Evolutionary conservation across 495 filamentous ascomycete species (phyloP), one percentile per base, ranked within the genome.

Genomic region (Podospora anserina): DNA sequence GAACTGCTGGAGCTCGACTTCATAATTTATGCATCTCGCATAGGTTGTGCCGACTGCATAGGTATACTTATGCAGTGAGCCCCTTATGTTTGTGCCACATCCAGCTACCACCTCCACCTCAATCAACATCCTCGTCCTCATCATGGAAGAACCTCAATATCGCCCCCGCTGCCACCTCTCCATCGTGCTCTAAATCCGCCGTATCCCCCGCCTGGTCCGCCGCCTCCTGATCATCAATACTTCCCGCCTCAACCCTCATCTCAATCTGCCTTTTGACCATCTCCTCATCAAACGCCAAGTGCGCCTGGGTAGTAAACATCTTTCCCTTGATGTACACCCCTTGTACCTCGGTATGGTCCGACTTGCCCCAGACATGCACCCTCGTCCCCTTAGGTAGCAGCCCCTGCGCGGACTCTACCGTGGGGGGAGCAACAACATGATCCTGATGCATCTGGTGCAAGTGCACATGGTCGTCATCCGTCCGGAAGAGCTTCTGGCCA

Each of bases 371-470:
- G 0, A 76, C 71, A 44, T 77, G 68, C 26, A 78, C 71, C 26
- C 68, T 60, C 0, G 68, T 68, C 65, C 72, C 58, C 72, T 81
- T 54, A 3, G 86, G 89, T 0, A 97, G 83, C 78, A 78, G 61
- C 67, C 81, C 69, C 73, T 74, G 78, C 71, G 84, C 3, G 69
- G 78, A 23, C 63, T 54, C 6, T 68, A 73, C 5, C 69, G 74
- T 71, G 30, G 32, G 74, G 2, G 80, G 70, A 55, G 87, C 81
- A 15, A 88, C 87, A 13, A 95, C 89, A 16, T 90, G 84, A 71
- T 96, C 93, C 39, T 85, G 84, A 78, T 97, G 92, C 92, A 95
- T 94, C 79, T 96, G 92, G 71, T 91, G 88, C 32, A 96, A 75
- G 70, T 70, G 70, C 70, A 74, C 78, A 30, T 69, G 66, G 72